phyloP scores from a whole-genome alignment of 306 rosid species.

The Potentilla sterilis region DNA sequence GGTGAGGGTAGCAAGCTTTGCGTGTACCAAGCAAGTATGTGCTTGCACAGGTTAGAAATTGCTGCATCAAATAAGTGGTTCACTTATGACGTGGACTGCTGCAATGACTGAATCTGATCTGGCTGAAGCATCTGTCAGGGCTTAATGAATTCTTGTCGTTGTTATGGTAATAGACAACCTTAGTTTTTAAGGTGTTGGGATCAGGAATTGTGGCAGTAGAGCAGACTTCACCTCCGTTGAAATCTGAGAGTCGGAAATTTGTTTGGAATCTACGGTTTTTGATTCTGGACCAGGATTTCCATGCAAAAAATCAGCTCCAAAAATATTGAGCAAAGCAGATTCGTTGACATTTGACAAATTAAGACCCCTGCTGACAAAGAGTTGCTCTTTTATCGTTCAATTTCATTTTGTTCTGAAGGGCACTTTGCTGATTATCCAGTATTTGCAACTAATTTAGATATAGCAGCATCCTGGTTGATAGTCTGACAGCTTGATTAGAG shows the following conservation, averaged over 20 bases:
- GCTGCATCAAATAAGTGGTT: not conserved
- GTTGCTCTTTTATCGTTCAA: slow-evolving; percentile 51
- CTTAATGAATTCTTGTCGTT: slow-evolving; percentile 78
- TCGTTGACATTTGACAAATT: slow-evolving; percentile 40
- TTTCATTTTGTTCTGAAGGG: slow-evolving; percentile 57
- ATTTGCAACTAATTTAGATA: slow-evolving; percentile 40
- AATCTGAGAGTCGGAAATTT: slow-evolving; percentile 56
- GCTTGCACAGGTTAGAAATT: not conserved
- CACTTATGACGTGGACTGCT: slow-evolving; percentile 19
- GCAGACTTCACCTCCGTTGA: slow-evolving; percentile 56
- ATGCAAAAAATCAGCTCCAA: slow-evolving; percentile 39
- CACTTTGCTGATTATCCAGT: slow-evolving; percentile 40
- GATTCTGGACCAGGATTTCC: slow-evolving; percentile 39
- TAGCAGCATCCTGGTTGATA: slow-evolving; percentile 44
- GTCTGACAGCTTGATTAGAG: slow-evolving; percentile 62
- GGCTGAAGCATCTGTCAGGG: slow-evolving; percentile 75
- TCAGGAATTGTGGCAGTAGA: slow-evolving; percentile 78
- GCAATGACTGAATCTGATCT: slow-evolving; percentile 60
- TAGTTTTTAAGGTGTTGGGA: slow-evolving; percentile 75
- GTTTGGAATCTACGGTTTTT: slow-evolving; percentile 43
- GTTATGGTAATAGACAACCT: slow-evolving; percentile 70
- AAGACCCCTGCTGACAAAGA: slow-evolving; percentile 31
- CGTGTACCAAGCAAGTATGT: slow-evolving; percentile 16
- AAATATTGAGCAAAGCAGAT: slow-evolving; percentile 37
- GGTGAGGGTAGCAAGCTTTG: not conserved